These are phyloP conservation scores for Eimeria sp. DNA, from an alignment of 169 alveolate species.

Conservation along the genomic window DNA sequence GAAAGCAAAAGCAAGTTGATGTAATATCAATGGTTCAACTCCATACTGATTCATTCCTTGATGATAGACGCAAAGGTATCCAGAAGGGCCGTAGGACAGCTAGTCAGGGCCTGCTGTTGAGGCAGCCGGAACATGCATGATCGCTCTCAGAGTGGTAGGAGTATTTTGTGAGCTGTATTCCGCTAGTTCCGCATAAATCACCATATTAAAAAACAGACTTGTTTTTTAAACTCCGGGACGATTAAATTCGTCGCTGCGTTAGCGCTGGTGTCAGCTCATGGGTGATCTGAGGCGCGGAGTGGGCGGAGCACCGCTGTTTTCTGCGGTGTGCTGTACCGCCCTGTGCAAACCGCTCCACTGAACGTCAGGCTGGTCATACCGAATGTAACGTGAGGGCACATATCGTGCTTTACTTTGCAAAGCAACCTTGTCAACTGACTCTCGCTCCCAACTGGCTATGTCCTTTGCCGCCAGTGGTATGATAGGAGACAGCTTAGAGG, in stretches of 20 bases:
- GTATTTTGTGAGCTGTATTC: background rate
- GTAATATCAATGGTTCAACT: background rate
- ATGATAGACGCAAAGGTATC: background rate
- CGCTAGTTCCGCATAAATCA: too few species aligned
- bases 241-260: background rate
- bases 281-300: background rate
- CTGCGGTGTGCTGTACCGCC: background rate
- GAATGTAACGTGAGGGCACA: background rate
- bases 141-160: background rate
- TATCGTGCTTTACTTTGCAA: background rate
- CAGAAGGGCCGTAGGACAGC: background rate
- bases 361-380: background rate
- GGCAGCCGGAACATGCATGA: background rate
- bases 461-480: background rate
- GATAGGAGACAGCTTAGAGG: background rate
- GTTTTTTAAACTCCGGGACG: background rate
- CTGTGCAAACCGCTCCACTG: background rate
- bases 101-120: background rate
- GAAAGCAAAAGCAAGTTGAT: background rate
- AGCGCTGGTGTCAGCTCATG: slow-evolving; percentile 8
- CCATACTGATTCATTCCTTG: background rate
- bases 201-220: background rate
- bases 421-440: background rate
- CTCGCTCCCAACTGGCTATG: background rate
- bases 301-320: background rate